Evolutionary conservation across 2,329 filamentous ascomycete genomes (phyloP), one percentile per base, ranked within the genome.

Genomic region (Sphaceloma murrayae): DNA sequence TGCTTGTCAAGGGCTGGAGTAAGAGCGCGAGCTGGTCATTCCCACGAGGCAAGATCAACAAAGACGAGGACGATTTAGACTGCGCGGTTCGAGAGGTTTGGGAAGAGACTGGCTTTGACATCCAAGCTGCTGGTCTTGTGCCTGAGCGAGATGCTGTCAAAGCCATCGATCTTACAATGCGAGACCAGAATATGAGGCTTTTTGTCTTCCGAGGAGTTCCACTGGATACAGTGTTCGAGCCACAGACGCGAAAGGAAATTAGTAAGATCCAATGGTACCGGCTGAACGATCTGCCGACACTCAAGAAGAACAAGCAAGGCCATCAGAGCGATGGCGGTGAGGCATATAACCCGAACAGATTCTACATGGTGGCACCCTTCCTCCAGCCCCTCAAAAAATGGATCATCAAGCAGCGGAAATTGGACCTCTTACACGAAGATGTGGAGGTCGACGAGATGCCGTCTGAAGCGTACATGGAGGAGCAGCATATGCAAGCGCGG

Each of bases 281-380:
- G 54, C 69, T 98, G 30, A 83, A 82, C 0, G 87, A 95, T 49
- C 73, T 98, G 18, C 89, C 91, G 1, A 85, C 84, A 0, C 79
- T 85, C 55, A 78, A 80, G 45, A 84, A 82, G 60, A 78, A 72
- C 53, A 87, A 82, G 58, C 70, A 69, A 9, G 71, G 76, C 45
- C 72, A 78, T 34, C 73, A 80, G 40, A 66, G 62, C 10, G 62
- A 61, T 24, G 68, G 67, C 10, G 70, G 73, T 26, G 70, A 74
- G 9, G 64, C 66, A 21, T 64, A 76, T 9, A 85, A 82, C 53
- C 78, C 79, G 30, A 87, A 85, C 61, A 95, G 89, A 58, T 96
- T 95, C 61, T 98, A 95, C 65, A 95, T 96, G 85, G 91, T 98
- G 13, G 87, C 87, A 0, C 88, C 89, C 0, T 98, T 98, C 58